Evolutionary conservation across 345 rosid species (phyloP).

Genomic region (Citrus inodora): DNA sequence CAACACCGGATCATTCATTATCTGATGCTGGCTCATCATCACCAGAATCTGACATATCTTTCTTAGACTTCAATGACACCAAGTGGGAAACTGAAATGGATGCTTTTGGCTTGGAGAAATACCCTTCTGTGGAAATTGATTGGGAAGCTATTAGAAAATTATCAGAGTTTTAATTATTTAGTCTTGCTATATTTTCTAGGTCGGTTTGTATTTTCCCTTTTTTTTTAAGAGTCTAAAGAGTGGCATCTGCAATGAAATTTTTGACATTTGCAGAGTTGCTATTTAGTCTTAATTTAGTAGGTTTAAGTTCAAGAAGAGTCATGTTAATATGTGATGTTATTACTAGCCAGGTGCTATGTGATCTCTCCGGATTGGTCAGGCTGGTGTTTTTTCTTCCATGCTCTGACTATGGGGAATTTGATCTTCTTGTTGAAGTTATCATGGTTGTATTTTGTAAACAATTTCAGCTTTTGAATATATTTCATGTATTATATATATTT

Average conservation of each 20-base stretch:
- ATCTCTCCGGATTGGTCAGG: not conserved
- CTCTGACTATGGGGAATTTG: constrained; percentile 7
- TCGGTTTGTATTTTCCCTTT: too few species aligned
- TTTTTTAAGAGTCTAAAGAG: constrained; percentile 1
- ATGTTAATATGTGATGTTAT: constrained; percentile 22
- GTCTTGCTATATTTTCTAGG: not conserved
- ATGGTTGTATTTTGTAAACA: constrained; percentile 6
- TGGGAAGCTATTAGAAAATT: constrained; percentile 68
- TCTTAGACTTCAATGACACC: constrained; percentile 47
- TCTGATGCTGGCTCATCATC: constrained; percentile 53
- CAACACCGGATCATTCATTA: constrained; percentile 32
- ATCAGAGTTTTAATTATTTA: constrained; percentile 28
- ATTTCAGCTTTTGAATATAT: constrained; percentile 2
- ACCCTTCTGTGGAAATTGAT: constrained; percentile 83
- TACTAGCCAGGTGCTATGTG: not conserved
- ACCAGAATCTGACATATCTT: constrained; percentile 56
- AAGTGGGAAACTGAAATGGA: constrained; percentile 38
- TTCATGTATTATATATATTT: not conserved
- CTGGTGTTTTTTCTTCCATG: constrained; percentile 14
- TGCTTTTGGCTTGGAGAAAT: constrained; percentile 55
- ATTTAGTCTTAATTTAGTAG: constrained; percentile 14
- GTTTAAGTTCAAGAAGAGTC: not conserved
- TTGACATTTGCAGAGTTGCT: constrained; percentile 48
- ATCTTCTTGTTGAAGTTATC: not conserved
- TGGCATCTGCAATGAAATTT: constrained; percentile 51